Conservation (phyloP, 2,329 filamentous ascomycete species). For the Penicillium occitanis region DNA sequence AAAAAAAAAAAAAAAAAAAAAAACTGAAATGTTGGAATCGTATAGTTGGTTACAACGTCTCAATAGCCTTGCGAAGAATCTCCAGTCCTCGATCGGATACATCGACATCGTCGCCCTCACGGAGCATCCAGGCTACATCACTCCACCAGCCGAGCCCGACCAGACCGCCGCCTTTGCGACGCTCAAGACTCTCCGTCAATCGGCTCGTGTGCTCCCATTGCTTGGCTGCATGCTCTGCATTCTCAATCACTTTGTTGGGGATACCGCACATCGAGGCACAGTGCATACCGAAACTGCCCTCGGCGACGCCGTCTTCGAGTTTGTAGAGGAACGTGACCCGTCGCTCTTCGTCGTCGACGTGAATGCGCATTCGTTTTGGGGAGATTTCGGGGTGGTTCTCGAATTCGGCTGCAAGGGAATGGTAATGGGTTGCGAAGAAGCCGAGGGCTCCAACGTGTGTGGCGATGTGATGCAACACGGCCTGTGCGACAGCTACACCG, state of each 20-base stretch:
- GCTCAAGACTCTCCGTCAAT: slow-evolving; percentile 83
- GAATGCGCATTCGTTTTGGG: slow-evolving; percentile 87
- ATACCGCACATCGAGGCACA: slow-evolving; percentile 99
- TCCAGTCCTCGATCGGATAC: slow-evolving; percentile 55
- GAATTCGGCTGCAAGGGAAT: slow-evolving; percentile 89
- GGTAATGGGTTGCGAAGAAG: slow-evolving; percentile 98
- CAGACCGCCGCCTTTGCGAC: slow-evolving; percentile 73
- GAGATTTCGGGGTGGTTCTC: slow-evolving; percentile 82
- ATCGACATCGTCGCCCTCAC: slow-evolving; percentile 42
- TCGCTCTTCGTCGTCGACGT: slow-evolving; percentile 79
- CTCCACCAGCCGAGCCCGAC: slow-evolving; percentile 84
- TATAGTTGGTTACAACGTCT: slow-evolving; percentile 32
- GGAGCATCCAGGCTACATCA: slow-evolving; percentile 77
- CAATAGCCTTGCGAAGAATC: slow-evolving; percentile 58
- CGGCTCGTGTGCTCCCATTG: slow-evolving; percentile 95
- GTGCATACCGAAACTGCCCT: slow-evolving; percentile 98
- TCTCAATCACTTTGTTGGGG: slow-evolving; percentile 73
- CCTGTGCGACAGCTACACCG: slow-evolving; percentile 92
- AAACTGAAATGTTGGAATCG: neutral
- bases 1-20: neutral
- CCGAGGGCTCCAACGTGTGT: slow-evolving; percentile 90
- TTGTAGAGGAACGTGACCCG: slow-evolving; percentile 97
- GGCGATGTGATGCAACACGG: slow-evolving; percentile 93
- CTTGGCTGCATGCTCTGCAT: slow-evolving; percentile 81
- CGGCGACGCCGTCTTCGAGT: slow-evolving; percentile 87